A percentile compares a stretch with the other conserved stretches of the same genome.
Evolutionary conservation across 2,329 filamentous ascomycete species (phyloP).

Genomic region (Metarhizium guizhouense): DNA sequence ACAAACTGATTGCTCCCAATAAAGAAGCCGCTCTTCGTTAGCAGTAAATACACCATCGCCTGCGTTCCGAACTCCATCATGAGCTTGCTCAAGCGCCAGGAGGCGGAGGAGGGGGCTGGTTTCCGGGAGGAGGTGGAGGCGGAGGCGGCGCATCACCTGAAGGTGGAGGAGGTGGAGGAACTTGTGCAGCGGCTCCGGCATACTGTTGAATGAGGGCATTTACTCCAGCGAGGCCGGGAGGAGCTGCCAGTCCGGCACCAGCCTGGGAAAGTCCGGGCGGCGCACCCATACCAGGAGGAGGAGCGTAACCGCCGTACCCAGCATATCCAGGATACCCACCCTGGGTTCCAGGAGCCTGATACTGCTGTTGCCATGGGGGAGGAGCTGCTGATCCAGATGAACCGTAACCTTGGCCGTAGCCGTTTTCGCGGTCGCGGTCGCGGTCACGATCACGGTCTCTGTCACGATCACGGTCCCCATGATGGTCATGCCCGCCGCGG

Average conservation of each 20-base stretch:
- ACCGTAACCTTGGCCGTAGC: conserved; percentile 15
- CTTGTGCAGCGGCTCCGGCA: conserved; percentile 42
- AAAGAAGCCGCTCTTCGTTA: background rate
- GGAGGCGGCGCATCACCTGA: conserved; percentile 37
- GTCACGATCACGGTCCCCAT: conserved; percentile 15
- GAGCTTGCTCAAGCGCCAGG: conserved; percentile 30
- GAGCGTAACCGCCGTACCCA: conserved; percentile 39
- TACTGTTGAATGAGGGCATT: conserved; percentile 62
- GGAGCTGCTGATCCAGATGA: conserved; percentile 19
- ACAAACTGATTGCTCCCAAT: background rate
- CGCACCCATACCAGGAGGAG: conserved; percentile 29
- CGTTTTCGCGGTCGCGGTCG: conserved; percentile 13
- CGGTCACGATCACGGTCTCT: conserved; percentile 3
- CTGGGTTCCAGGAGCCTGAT: conserved; percentile 43
- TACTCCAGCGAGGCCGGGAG: conserved; percentile 48
- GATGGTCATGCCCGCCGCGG: conserved; percentile 34
- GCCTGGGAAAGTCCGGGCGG: conserved; percentile 31
- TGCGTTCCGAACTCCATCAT: background rate
- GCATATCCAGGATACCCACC: conserved; percentile 49
- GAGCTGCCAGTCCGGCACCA: conserved; percentile 41
- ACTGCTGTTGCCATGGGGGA: conserved; percentile 37
- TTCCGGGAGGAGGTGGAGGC: conserved; percentile 55
- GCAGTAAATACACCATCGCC: background rate
- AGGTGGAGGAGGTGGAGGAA: conserved; percentile 53
- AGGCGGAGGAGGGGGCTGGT: conserved; percentile 56